Evolutionary conservation across 176 grass and related monocot genomes (phyloP), one percentile per base, ranked within the genome.

Genomic region (Poa annua): DNA sequence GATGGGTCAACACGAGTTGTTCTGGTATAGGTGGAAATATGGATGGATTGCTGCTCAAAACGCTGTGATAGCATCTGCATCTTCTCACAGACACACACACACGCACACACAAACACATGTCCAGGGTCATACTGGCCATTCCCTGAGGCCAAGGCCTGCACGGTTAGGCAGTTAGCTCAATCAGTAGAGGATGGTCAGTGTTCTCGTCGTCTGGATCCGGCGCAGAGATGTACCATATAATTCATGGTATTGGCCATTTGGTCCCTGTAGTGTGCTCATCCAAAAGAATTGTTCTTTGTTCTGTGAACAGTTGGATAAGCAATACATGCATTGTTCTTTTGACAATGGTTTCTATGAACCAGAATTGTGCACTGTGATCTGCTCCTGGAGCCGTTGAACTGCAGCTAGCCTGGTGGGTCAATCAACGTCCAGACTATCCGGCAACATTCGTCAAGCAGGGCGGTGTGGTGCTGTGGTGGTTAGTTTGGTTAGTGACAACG

Each of bases 1-100:
- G 45, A 56, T 47, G 22, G 61, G 79, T 74, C 63, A 54, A 73
- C 20, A 59, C 6, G 2, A 63, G 86, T 53, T 71, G 52, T 48
- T 39, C 3, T 55, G 12, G 52, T 49, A 81, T 76, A 70, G 77
- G 29, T 33, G 20, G 32, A 70, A 81, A 89, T 67, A 80, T 22
- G 20, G 50, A 4, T 29, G 85, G 32, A 81, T 70, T 68, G 77
- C 34, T 71, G 44, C 33, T 54, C n/a, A 66, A 8, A 64, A 14
- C 19, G 21, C 5, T 25, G n/a, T 78, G 33, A 33, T 4, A 57
- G 47, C 3, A 42, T 13, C 54, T 45, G 66, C 75, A 73, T 19
- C 47, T 42, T 57, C 60, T 53, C 73, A 32, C 47, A 17, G 67
- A 53, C 62, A 8, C 74, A 41, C 11, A 12, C 1, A 57, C 20